A percentile compares a stretch with the other conserved stretches of the same genome.
Conservation (phyloP, 2,329 filamentous ascomycete genomes). For the Fusarium proliferatum region DNA sequence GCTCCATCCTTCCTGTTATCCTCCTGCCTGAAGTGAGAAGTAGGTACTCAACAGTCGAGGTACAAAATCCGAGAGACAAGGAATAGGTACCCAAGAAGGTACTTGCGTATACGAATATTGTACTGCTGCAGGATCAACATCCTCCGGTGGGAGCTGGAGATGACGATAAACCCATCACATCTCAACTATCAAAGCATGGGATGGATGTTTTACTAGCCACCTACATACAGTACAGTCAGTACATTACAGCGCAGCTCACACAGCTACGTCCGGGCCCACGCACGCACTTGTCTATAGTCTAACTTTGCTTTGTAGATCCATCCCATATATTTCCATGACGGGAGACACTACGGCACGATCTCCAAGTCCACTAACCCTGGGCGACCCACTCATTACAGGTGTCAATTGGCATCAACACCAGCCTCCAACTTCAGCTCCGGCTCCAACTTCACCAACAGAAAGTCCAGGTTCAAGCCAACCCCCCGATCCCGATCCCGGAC, state of each 20-base stretch:
- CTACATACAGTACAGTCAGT: not conserved
- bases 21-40: not conserved
- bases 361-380: constrained; percentile 34
- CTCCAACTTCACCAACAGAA: not conserved
- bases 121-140: not conserved
- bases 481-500: not conserved
- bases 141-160: not conserved
- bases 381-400: constrained; percentile 31
- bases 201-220: not conserved
- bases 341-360: constrained; percentile 27
- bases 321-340: constrained; percentile 16
- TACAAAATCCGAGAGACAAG: not conserved
- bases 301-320: constrained; percentile 6
- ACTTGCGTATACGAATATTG: constrained; percentile 5
- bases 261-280: not conserved
- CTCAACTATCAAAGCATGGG: not conserved
- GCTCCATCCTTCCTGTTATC: not conserved
- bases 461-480: constrained; percentile 10
- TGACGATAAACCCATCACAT: not conserved
- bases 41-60: not conserved
- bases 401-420: constrained; percentile 34
- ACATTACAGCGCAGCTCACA: not conserved
- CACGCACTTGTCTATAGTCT: not conserved
- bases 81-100: not conserved
- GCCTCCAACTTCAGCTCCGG: constrained; percentile 8